These are phyloP conservation scores for Botryosphaeria dothidea DNA, from an alignment of 2,329 filamentous ascomycete species.

Conservation along the genomic window DNA sequence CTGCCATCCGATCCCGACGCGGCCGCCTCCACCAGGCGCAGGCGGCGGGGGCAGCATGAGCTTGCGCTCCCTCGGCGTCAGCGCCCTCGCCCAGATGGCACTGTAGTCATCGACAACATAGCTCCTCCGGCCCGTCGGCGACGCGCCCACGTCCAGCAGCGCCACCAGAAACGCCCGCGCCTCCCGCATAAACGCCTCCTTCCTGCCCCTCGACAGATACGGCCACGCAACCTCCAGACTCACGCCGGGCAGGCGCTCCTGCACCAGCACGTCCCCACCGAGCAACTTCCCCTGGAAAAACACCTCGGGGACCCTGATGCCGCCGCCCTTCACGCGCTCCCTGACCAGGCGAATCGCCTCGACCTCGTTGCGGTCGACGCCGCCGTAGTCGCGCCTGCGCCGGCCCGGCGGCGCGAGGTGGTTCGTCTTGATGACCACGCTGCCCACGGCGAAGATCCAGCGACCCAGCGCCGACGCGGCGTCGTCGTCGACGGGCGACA, in stretches of 20 bases:
- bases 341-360: slow-evolving; percentile 36
- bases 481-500: slow-evolving; percentile 2
- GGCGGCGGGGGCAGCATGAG: slow-evolving; percentile 12
- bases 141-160: not conserved
- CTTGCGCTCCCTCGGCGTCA: slow-evolving; percentile 4
- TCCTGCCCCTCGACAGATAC: slow-evolving; percentile 38
- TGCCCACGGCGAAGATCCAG: slow-evolving; percentile 22
- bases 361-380: slow-evolving; percentile 45
- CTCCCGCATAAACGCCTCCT: slow-evolving; percentile 38
- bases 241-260: slow-evolving; percentile 43
- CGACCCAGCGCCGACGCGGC: slow-evolving; percentile 16
- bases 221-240: slow-evolving; percentile 38
- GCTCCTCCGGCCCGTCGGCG: not conserved
- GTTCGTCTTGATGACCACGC: slow-evolving; percentile 22
- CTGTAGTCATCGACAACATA: slow-evolving; percentile 12
- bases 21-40: not conserved
- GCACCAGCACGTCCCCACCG: slow-evolving; percentile 38
- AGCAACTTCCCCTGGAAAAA: slow-evolving; percentile 20
- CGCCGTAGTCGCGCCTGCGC: slow-evolving; percentile 37
- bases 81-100: slow-evolving; percentile 10
- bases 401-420: slow-evolving; percentile 18
- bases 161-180: slow-evolving; percentile 25
- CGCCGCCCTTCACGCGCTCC: slow-evolving; percentile 1
- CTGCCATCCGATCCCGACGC: not conserved
- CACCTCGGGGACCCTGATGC: slow-evolving; percentile 35